Percentiles rank a stretch among this genome's conserved stretches.
Evolutionary conservation across 805 yeast species (phyloP).

Genomic region (Starmerella bacillaris): DNA sequence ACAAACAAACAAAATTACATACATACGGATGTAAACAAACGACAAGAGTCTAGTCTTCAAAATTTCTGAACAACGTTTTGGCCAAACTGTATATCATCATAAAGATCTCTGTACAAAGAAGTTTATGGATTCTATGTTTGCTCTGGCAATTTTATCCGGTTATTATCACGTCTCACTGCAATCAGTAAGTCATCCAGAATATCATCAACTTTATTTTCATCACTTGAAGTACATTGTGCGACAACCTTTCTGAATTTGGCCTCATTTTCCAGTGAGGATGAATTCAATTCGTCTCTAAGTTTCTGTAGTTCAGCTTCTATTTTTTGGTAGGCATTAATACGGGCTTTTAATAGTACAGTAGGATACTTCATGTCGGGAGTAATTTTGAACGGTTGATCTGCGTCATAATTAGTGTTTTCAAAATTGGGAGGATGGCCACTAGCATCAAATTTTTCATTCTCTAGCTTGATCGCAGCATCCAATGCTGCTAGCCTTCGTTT

Average conservation of each 20-base stretch:
- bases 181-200: constrained; percentile 68
- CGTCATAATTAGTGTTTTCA: constrained; percentile 24
- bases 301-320: constrained; percentile 42
- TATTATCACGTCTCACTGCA: constrained; percentile 70
- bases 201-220: constrained; percentile 58
- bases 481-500: constrained; percentile 28
- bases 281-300: constrained; percentile 35
- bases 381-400: constrained; percentile 77
- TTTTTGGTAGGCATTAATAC: constrained; percentile 61
- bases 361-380: constrained; percentile 10
- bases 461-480: constrained; percentile 45
- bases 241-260: constrained; percentile 74
- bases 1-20: too few species aligned
- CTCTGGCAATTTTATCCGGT: not conserved
- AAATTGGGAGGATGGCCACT: not conserved
- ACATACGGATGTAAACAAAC: too few species aligned
- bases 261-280: constrained; percentile 41
- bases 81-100: too few species aligned
- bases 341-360: constrained; percentile 33
- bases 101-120: too few species aligned
- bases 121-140: too few species aligned
- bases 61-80: too few species aligned
- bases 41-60: too few species aligned
- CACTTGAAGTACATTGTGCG: constrained; percentile 77
- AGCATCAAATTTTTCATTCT: constrained; percentile 35